Percentiles rank a stretch among this genome's conserved stretches.
Conservation (phyloP, 805 yeast species). For the Wickerhamia fluorescens region DNA sequence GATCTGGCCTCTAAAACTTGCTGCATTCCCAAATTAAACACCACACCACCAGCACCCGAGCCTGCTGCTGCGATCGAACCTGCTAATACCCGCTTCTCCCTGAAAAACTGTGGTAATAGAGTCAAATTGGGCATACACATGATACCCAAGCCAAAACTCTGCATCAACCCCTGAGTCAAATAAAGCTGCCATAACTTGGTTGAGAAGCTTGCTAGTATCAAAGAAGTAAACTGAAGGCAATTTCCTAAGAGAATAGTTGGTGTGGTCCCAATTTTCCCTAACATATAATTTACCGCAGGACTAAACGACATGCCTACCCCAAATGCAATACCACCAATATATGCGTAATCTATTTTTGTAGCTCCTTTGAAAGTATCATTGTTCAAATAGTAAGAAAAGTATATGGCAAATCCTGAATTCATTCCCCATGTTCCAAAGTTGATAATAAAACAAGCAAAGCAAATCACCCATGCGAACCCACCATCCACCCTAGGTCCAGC, state of each 20-base stretch:
- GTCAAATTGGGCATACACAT: conserved; percentile 15
- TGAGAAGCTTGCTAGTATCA: conserved; percentile 16
- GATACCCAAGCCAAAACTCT: conserved; percentile 17
- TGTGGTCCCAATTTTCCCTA: conserved; percentile 12
- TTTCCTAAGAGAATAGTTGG: conserved; percentile 12
- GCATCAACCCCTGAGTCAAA: conserved; percentile 17
- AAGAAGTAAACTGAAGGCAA: conserved; percentile 13
- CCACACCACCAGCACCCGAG: conserved; percentile 16
- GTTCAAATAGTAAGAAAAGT: conserved; percentile 14
- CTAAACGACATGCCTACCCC: conserved; percentile 15
- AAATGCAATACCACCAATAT: conserved; percentile 18
- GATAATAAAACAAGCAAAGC: conserved; percentile 13
- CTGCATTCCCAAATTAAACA: conserved; percentile 20
- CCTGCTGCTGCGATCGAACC: conserved; percentile 16
- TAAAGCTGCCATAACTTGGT: conserved; percentile 15
- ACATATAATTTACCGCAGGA: conserved; percentile 13
- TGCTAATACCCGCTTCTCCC: conserved; percentile 13
- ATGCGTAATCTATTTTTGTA: conserved; percentile 16
- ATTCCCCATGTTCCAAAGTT: conserved; percentile 21
- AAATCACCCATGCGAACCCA: conserved; percentile 20
- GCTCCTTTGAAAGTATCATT: conserved; percentile 14
- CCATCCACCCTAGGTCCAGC: conserved; percentile 10
- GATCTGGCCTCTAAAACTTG: conserved; percentile 11
- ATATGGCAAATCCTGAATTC: conserved; percentile 19
- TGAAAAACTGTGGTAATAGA: conserved; percentile 18